phyloP scores from a whole-genome alignment of 1,139 yeast genomes.

The Debaryomyces sp. region DNA sequence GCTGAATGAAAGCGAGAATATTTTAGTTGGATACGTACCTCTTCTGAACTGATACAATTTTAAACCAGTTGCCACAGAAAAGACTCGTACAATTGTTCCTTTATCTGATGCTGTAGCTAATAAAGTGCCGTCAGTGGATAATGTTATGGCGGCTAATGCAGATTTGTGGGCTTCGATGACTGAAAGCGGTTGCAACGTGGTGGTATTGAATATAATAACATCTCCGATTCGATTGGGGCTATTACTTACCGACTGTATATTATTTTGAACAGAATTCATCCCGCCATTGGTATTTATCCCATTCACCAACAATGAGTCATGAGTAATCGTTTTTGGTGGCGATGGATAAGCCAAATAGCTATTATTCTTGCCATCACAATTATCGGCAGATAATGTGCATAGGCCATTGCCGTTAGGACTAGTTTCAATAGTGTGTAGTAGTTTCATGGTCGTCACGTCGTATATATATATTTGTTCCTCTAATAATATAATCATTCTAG shows the following conservation, averaged over 20 bases:
- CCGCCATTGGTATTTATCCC: constrained; percentile 53
- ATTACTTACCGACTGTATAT: constrained; percentile 47
- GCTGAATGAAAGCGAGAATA: constrained; percentile 83
- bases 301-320: constrained; percentile 44
- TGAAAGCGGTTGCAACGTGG: constrained; percentile 77
- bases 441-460: constrained; percentile 84
- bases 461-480: constrained; percentile 88
- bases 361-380: constrained; percentile 40
- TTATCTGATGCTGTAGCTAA: constrained; percentile 94
- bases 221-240: constrained; percentile 73
- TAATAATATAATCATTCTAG: constrained; percentile 73
- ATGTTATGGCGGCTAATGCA: constrained; percentile 73
- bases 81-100: constrained; percentile 90
- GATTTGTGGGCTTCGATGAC: constrained; percentile 95
- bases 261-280: constrained; percentile 42
- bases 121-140: constrained; percentile 79
- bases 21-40: constrained; percentile 90
- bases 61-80: constrained; percentile 79
- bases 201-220: constrained; percentile 80
- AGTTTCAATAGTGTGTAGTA: constrained; percentile 86
- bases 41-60: constrained; percentile 88
- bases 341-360: constrained; percentile 87
- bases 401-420: constrained; percentile 66
- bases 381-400: constrained; percentile 67
- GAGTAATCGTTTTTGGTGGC: constrained; percentile 58